These are phyloP conservation scores for Ganoderma resinaceum DNA, from an alignment of 1,284 basidiomycete genomes.

Conservation along the genomic window DNA sequence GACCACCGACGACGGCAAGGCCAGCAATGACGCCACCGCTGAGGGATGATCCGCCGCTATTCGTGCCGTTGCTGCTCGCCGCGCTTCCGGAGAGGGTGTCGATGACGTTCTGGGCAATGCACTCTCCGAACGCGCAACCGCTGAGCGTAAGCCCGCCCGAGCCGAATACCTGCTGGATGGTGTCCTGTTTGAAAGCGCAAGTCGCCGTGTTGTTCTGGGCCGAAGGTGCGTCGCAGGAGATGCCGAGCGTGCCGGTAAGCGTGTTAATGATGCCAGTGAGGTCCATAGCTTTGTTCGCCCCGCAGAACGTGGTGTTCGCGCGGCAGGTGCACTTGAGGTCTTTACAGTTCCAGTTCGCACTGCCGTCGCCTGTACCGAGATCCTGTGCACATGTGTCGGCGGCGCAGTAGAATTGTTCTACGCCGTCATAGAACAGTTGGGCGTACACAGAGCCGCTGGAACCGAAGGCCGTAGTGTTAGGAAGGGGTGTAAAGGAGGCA, in stretches of 20 bases:
- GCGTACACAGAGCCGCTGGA: slow-evolving; percentile 64
- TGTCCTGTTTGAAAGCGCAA: slow-evolving; percentile 80
- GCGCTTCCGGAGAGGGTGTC: slow-evolving; percentile 52
- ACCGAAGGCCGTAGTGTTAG: slow-evolving; percentile 70
- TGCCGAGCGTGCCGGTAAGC: slow-evolving; percentile 65
- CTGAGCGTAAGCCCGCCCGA: slow-evolving; percentile 70
- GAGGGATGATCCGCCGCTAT: slow-evolving; percentile 50
- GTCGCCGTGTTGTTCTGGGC: slow-evolving; percentile 54
- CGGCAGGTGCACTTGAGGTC: slow-evolving; percentile 80
- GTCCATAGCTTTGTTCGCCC: slow-evolving; percentile 53
- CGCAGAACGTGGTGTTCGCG: slow-evolving; percentile 76
- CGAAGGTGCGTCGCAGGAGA: slow-evolving; percentile 65
- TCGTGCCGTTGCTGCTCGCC: slow-evolving; percentile 29
- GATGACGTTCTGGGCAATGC: slow-evolving; percentile 80
- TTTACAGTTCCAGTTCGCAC: slow-evolving; percentile 70
- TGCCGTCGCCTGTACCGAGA: slow-evolving; percentile 45
- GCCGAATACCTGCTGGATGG: slow-evolving; percentile 76
- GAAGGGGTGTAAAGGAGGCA: slow-evolving; percentile 68
- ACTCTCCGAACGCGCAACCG: slow-evolving; percentile 86
- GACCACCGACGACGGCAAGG: slow-evolving; percentile 77
- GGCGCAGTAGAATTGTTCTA: slow-evolving; percentile 85
- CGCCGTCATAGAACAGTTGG: slow-evolving; percentile 84
- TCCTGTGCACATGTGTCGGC: slow-evolving; percentile 76
- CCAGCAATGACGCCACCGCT: slow-evolving; percentile 88
- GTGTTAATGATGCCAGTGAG: slow-evolving; percentile 65